Conservation (phyloP, 805 yeast species). For the Candida maesae region DNA sequence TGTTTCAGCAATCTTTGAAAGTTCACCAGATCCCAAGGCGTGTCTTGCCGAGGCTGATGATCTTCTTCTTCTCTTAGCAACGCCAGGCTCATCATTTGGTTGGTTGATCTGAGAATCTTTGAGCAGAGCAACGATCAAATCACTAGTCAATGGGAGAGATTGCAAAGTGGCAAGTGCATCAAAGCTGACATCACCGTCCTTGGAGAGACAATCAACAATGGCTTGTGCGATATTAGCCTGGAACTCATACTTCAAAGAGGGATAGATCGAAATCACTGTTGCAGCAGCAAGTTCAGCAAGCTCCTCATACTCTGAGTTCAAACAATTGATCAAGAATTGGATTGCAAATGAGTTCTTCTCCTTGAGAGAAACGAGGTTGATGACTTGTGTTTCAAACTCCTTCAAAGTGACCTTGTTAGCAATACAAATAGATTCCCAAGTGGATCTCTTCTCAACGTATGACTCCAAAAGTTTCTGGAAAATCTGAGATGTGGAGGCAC, state of each 20-base stretch:
- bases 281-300: slow-evolving; percentile 46
- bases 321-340: slow-evolving; percentile 53
- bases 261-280: slow-evolving; percentile 54
- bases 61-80: slow-evolving; percentile 79
- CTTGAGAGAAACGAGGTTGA: slow-evolving; percentile 56
- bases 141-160: slow-evolving; percentile 49
- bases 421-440: slow-evolving; percentile 41
- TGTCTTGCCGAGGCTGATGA: slow-evolving; percentile 74
- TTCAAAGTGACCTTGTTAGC: slow-evolving; percentile 47
- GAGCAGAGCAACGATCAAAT: slow-evolving; percentile 55
- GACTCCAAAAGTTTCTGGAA: slow-evolving; percentile 42
- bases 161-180: slow-evolving; percentile 54
- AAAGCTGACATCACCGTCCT: slow-evolving; percentile 39
- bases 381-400: slow-evolving; percentile 53
- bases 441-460: slow-evolving; percentile 45
- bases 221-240: slow-evolving; percentile 57
- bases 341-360: slow-evolving; percentile 57
- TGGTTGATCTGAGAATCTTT: slow-evolving; percentile 54
- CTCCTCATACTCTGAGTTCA: slow-evolving; percentile 42
- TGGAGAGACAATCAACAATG: slow-evolving; percentile 52
- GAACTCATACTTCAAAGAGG: slow-evolving; percentile 49
- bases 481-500: slow-evolving; percentile 44
- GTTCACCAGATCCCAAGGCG: slow-evolving; percentile 64
- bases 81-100: slow-evolving; percentile 34
- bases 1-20: slow-evolving; percentile 68